These are phyloP conservation scores for Exophiala aquamarina DNA, from an alignment of 2,329 filamentous ascomycete genomes.

Conservation along the genomic window DNA sequence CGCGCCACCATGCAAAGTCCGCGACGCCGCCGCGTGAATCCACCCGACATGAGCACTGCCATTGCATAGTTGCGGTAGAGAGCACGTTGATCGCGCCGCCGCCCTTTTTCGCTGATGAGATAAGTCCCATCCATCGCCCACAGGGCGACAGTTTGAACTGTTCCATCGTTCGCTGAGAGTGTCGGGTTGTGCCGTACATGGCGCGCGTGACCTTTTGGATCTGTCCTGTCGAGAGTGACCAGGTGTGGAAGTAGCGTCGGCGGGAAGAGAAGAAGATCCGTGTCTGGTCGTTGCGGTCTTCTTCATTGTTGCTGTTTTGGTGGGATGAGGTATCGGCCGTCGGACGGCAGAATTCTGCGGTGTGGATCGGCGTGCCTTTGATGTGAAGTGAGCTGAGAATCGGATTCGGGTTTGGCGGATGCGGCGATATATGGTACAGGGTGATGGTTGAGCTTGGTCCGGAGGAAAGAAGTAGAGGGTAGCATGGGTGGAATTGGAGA, in stretches of 20 bases:
- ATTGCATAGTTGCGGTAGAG: conserved; percentile 77
- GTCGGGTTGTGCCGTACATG: conserved; percentile 52
- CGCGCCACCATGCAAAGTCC: conserved; percentile 91
- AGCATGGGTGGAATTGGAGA: conserved; percentile 83
- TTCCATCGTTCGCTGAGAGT: conserved; percentile 90
- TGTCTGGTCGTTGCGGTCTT: conserved; percentile 13
- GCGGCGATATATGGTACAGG: conserved; percentile 82
- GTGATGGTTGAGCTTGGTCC: conserved; percentile 82
- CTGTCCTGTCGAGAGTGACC: conserved; percentile 78
- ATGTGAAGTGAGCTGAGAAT: conserved; percentile 87
- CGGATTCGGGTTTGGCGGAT: conserved; percentile 78
- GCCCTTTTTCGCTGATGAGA: conserved; percentile 77
- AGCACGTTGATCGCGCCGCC: conserved; percentile 87
- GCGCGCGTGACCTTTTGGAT: conserved; percentile 79
- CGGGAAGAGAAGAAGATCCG: conserved; percentile 82
- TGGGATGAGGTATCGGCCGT: conserved; percentile 40
- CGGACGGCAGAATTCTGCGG: conserved; percentile 75
- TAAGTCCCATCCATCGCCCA: conserved; percentile 79
- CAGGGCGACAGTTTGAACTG: conserved; percentile 83
- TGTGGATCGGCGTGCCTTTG: conserved; percentile 77
- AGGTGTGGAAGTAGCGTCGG: conserved; percentile 88
- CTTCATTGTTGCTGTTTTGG: not conserved
- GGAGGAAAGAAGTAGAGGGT: conserved; percentile 79
- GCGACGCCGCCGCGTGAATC: conserved; percentile 81
- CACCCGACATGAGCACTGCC: conserved; percentile 78